phyloP scores from a whole-genome alignment of 371 early-diverging fungal genomes.

The Apophysomyces ossiformis region DNA sequence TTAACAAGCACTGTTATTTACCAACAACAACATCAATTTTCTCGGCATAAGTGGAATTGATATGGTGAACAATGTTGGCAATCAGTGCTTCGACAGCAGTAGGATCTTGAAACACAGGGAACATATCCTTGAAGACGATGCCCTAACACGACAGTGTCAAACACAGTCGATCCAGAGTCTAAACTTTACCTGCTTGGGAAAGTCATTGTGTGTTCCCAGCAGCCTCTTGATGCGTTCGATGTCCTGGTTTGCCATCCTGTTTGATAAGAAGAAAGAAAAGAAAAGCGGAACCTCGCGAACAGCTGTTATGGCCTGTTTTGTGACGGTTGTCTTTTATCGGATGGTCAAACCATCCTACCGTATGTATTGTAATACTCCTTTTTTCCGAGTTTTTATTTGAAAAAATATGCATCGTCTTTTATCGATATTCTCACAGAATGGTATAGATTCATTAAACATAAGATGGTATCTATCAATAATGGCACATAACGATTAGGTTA shows the following conservation, averaged over 20 bases:
- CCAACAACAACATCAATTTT: conserved; percentile 93
- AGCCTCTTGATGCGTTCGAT: conserved; percentile 66
- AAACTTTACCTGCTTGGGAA: conserved; percentile 76
- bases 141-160: conserved; percentile 49
- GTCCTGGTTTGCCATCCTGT: conserved; percentile 46
- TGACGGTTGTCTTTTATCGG: no score
- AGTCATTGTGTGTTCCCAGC: conserved; percentile 77
- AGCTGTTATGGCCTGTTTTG: no score
- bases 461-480: no score
- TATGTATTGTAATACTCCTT: no score
- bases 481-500: no score
- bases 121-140: conserved; percentile 93
- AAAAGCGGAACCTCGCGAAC: not conserved
- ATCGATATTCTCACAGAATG: no score
- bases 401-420: no score
- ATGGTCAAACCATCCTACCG: no score
- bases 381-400: no score
- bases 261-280: conserved; percentile 12
- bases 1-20: conserved; percentile 23
- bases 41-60: conserved; percentile 66
- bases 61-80: conserved; percentile 83
- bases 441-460: no score
- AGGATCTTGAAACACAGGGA: conserved; percentile 95
- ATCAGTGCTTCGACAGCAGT: conserved; percentile 90
- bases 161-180: not conserved